Evolutionary conservation across 75 land plant species (phyloP), one percentile per base, ranked within the genome.

Genomic region (Pinus tabuliformis): DNA sequence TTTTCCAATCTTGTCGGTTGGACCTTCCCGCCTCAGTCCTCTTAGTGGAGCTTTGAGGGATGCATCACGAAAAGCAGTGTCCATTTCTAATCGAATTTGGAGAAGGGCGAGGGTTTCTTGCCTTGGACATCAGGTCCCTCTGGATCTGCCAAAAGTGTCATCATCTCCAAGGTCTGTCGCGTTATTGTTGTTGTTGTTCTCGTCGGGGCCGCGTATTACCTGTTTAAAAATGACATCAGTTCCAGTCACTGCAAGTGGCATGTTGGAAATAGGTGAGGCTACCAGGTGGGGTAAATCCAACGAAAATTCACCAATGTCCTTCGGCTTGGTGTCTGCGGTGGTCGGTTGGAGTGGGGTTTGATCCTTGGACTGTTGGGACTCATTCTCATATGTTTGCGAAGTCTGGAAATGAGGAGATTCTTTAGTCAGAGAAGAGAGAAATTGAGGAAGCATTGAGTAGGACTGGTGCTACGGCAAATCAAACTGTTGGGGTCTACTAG

Each of bases 221-320:
- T 86, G 86, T 30, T 82, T 82, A 79, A 76, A 83, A 72, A 75
- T 3, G 37, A 2, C 37, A 36, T 36, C 37, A 3, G 3, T 36
- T 2, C 37, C 37, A 36, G 37, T 36, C 37, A 36, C 37, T 36
- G 82, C 78, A 2, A 83, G 87, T 0, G 84, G 84, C 11, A 85
- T 78, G 76, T 77, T 78, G 76, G 78, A 85, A 14, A 85, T 83
- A 6, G 87, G 87, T 7, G 90, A 83, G n/a, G 85, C 83, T 12
- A 66, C 81, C 78, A 83, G 84, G 20, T 36, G 77, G 39, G 24
- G 45, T 6, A 45, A 45, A 45, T 49, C 54, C 9, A 11, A 49
- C 9, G 13, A 49, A 49, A 49, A 49, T 49, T 49, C 54, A 9
- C 54, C 54, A 49, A 49, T 49, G 54, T 49, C 54, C 12, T 49